Conservation (phyloP, 345 rosid genomes). For the Passiflora organensis region DNA sequence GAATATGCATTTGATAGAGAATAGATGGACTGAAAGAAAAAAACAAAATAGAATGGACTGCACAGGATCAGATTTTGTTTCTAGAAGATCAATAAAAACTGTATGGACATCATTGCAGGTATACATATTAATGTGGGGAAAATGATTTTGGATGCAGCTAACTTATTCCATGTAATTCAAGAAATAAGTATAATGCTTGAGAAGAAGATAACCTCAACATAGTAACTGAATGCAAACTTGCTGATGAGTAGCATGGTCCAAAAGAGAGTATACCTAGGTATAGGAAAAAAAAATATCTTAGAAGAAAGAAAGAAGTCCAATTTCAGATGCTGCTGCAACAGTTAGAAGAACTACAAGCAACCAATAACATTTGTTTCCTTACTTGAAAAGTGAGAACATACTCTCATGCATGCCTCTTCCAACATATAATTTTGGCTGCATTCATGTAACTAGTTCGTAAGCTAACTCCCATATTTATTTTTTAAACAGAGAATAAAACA, state of each 20-base stretch:
- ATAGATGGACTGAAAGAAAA: background rate
- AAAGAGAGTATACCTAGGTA: slow-evolving; percentile 78
- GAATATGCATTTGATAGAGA: too few species aligned
- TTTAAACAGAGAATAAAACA: slow-evolving; percentile 3
- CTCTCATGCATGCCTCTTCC: slow-evolving; percentile 99
- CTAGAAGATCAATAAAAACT: background rate
- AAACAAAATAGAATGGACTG: background rate
- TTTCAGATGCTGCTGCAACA: background rate
- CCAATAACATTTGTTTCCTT: slow-evolving; percentile 24
- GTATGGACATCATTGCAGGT: too few species aligned
- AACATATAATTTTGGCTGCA: slow-evolving; percentile 86
- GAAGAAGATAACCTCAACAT: slow-evolving; percentile 67
- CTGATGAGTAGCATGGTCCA: slow-evolving; percentile 86
- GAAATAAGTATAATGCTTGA: slow-evolving; percentile 13
- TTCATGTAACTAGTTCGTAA: slow-evolving; percentile 1
- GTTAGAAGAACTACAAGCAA: background rate
- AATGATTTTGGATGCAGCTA: too few species aligned
- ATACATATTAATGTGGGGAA: too few species aligned
- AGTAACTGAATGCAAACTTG: slow-evolving; percentile 98
- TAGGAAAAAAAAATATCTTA: slow-evolving; percentile 8
- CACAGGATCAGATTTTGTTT: background rate
- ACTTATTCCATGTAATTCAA: too few species aligned
- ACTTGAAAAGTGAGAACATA: slow-evolving; percentile 79
- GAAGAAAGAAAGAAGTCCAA: too few species aligned
- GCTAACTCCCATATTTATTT: background rate